Base-by-base conservation (phyloP, 371 early-diverging fungal genomes). In the Racocetra persica region DNA sequence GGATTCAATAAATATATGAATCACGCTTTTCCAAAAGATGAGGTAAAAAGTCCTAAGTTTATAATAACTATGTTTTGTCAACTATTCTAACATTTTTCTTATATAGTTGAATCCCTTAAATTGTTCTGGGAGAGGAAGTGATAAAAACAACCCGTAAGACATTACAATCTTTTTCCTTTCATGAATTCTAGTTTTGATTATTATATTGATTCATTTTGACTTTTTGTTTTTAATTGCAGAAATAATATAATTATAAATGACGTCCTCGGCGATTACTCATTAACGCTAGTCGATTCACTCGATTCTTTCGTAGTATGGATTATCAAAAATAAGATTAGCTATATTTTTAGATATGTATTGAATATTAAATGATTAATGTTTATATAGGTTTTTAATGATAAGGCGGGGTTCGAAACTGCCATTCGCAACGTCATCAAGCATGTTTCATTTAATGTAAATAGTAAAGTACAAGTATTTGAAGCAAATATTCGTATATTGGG, bases 401-500 rank as follows among this genome's bases (percentile, higher is more conserved):
- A 88, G 32, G 81, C 82, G 10, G 88, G 84, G 71, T 97, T 98
- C 85, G 90, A 92, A 63, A 74, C 90, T 1, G 95, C 95, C 2
- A 92, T 98, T 14, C 75, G 85, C 0, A 80, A 90, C 38, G 92
- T 93, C 32, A 91, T 93, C 54, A 79, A 90, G 3, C 85, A 90
- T 28, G 90, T 95, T 0, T 86, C 90, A 20, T 97, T 98, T 81
- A 88, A 95, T 84, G 86, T 93, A 74, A 93, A 98, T 83, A 93
- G 91, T 77, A 91, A 93, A 76, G 96, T 98, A 1, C 97, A 96
- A 84, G 95, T 98, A 4, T 98, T 98, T 88, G 99, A 98, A 85
- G 89, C 93, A 52, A 97, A 94, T 57, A 98, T 98, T 67, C 89
- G 99, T 49, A 91, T 96, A 59, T 84, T 98, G 3, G 99, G 98